Conservation (phyloP, 352 stramenopile species). For the Phytophthora multivora region DNA sequence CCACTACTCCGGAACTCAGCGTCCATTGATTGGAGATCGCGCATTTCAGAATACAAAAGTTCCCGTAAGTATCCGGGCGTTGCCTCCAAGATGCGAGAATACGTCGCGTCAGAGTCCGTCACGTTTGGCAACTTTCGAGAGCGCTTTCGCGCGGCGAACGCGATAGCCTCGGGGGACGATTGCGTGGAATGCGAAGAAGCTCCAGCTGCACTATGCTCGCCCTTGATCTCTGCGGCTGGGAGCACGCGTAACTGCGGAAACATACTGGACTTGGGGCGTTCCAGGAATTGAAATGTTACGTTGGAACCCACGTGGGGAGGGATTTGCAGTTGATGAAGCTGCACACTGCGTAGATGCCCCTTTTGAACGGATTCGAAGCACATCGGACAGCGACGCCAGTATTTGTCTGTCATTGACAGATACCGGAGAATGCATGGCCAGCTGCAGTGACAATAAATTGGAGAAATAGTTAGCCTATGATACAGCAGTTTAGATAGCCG, state of each 20-base stretch:
- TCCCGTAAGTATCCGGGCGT: constrained; percentile 68
- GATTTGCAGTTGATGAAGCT: constrained; percentile 59
- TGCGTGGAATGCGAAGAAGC: constrained; percentile 1
- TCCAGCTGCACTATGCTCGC: not conserved
- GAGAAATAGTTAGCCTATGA: not conserved
- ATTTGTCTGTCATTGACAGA: constrained; percentile 85
- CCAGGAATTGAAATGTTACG: constrained; percentile 77
- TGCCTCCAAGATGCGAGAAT: constrained; percentile 75
- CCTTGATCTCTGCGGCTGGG: constrained; percentile 9
- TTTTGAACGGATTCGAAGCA: constrained; percentile 89
- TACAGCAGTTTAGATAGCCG: not conserved
- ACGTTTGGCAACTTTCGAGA: constrained; percentile 65
- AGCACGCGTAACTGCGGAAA: constrained; percentile 61
- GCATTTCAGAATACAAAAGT: constrained; percentile 67
- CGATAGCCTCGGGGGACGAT: constrained; percentile 16
- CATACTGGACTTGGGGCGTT: constrained; percentile 71
- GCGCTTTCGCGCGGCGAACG: constrained; percentile 43
- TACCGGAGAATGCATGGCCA: constrained; percentile 87
- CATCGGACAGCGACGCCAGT: constrained; percentile 88
- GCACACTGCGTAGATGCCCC: constrained; percentile 74
- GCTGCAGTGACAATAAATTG: constrained; percentile 33
- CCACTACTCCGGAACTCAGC: constrained; percentile 73
- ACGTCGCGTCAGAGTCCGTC: constrained; percentile 66
- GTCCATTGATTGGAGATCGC: constrained; percentile 70
- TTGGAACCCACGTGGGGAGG: constrained; percentile 58